These are phyloP conservation scores for Botrytis paeoniae DNA, from an alignment of 2,329 filamentous ascomycete species.

Conservation along the genomic window DNA sequence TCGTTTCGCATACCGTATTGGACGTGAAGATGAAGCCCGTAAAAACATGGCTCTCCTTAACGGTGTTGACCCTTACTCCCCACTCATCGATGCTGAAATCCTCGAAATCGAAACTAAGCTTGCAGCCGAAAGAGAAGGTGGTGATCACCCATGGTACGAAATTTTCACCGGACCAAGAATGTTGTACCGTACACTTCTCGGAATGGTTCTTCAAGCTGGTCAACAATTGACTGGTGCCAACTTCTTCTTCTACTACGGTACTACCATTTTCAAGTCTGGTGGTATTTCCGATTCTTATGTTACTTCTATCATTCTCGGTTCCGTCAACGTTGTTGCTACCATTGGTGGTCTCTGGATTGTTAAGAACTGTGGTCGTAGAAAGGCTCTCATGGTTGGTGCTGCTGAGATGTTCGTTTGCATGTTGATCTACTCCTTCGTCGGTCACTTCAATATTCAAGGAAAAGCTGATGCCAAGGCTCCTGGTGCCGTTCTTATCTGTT, in stretches of 20 bases:
- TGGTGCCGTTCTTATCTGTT: conserved; percentile 62
- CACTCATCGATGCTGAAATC: conserved; percentile 47
- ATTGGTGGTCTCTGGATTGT: conserved; percentile 64
- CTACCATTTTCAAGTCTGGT: conserved; percentile 63
- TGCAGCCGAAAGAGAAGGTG: conserved; percentile 45
- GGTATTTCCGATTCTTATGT: conserved; percentile 64
- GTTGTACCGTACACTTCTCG: conserved; percentile 60
- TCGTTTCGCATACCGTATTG: conserved; percentile 49
- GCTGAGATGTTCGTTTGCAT: conserved; percentile 61
- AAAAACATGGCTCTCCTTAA: conserved; percentile 46
- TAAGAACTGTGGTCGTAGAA: conserved; percentile 62
- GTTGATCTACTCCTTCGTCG: conserved; percentile 53
- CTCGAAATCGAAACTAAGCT: conserved; percentile 52
- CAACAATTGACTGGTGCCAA: conserved; percentile 69
- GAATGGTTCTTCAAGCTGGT: conserved; percentile 60
- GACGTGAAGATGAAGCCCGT: conserved; percentile 48
- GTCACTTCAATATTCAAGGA: conserved; percentile 44
- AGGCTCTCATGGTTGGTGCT: conserved; percentile 60
- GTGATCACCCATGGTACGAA: conserved; percentile 46
- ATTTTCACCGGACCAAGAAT: conserved; percentile 68
- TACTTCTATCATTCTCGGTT: conserved; percentile 65
- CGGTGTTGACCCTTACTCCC: conserved; percentile 42
- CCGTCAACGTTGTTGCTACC: conserved; percentile 66
- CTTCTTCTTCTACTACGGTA: conserved; percentile 65
- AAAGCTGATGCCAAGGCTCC: conserved; percentile 47